Base-by-base conservation (phyloP, 139 green algal species). In the Pleodorina starrii region DNA sequence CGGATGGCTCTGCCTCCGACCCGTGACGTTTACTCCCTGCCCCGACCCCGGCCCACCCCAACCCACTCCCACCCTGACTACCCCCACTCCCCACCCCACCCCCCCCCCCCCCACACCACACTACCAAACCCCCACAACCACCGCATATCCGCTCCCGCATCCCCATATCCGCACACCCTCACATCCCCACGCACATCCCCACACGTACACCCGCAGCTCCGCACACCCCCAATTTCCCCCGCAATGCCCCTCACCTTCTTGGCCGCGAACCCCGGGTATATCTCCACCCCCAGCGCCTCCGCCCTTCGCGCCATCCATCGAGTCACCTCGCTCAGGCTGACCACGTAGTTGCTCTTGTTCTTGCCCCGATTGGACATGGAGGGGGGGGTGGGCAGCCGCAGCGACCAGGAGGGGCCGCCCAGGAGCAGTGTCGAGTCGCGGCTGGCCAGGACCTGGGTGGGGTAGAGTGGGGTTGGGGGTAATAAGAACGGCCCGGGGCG, bases 221-320 rank as follows among this genome's bases (percentile, higher is more conserved):
- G 29, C 74, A 0, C n/a, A n/a, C 5, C 74, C 14, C 74, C 74
- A 83, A 54, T 21, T 14, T 38, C 60, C 54, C 60, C 1, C 2
- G 12, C 12, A 42, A 29, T 7, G 25, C 46, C 48, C 17, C 78
- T 27, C 9, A 96, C 77, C 84, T 94, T 78, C 36, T 48, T 87
- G 6, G 84, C 97, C 16, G 96, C 94, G 90, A 98, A 99, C 0
- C 97, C 97, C 0, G 97, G 93, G 85, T 95, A 98, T 12, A 99
- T 92, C 68, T 99, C 97, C 60, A 99, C 97, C 1, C 97, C 97
- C 14, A 95, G 43, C 25, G 92, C 94, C 92, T 99, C 97, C 6
- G 97, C 97, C 27, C 95, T 90, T 14, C 44, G 40, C 0, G 75
- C 95, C 88, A 99, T 87, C 97, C 97, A 99, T 2, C 96, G 91